A percentile compares a stretch with the other conserved stretches of the same genome.
Evolutionary conservation across 768 basidiomycete genomes (phyloP).

Genomic region (Tricholoma hemisulphureum): DNA sequence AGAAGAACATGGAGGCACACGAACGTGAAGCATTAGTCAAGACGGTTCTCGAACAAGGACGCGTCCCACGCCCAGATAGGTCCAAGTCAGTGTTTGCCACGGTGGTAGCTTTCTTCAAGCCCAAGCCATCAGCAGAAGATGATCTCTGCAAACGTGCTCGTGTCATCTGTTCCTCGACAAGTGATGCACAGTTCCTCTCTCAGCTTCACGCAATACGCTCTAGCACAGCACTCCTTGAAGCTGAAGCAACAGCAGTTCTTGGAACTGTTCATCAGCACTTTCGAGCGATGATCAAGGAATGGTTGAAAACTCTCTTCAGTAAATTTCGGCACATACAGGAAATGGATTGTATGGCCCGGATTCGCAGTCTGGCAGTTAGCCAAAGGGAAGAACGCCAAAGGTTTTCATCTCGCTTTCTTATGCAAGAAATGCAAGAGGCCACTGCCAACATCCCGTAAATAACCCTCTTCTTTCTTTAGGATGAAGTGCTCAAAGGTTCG

Average conservation of each 20-base stretch:
- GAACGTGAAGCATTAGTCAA: constrained; percentile 17
- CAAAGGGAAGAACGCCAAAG: neutral
- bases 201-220: neutral
- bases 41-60: neutral
- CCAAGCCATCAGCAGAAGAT: neutral
- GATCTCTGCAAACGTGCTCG: neutral
- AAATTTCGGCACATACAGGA: constrained; percentile 1
- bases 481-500: neutral
- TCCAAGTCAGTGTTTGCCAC: neutral
- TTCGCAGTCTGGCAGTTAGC: neutral
- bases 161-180: neutral
- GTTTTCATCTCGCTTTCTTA: neutral
- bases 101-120: neutral
- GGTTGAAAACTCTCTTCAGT: neutral
- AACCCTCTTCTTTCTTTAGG: neutral
- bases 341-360: neutral
- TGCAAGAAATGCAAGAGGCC: neutral
- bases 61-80: neutral
- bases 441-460: neutral
- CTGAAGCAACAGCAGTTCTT: neutral
- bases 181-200: neutral
- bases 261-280: neutral
- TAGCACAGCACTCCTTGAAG: neutral
- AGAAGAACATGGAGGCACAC: constrained; percentile 2
- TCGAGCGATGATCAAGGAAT: neutral